Evolutionary conservation across 2,329 filamentous ascomycete species (phyloP).

Genomic region (Fusarium hostae): DNA sequence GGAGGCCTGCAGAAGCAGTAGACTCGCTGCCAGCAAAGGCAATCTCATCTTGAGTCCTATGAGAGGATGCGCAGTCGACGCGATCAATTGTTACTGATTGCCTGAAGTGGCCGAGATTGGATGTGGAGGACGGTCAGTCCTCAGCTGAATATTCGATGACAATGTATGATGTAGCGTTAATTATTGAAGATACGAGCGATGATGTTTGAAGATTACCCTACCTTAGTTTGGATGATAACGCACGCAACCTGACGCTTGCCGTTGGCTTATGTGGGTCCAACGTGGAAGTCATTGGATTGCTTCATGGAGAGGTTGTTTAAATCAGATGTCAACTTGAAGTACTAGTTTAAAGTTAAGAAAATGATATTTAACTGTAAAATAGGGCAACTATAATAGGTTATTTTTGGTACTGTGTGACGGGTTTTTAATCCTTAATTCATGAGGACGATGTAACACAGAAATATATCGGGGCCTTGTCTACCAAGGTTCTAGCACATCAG

Average conservation of each 20-base stretch:
- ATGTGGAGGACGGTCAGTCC: not conserved
- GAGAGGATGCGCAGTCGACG: constrained; percentile 4
- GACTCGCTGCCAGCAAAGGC: constrained; percentile 39
- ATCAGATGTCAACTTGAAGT: too few species aligned
- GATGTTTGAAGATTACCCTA: constrained; percentile 12
- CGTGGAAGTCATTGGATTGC: not conserved
- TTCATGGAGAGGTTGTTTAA: too few species aligned
- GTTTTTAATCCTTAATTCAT: too few species aligned
- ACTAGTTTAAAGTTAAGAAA: too few species aligned
- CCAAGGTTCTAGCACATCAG: not conserved
- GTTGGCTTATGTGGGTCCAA: constrained; percentile 12
- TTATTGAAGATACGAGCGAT: constrained; percentile 17
- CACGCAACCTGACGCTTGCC: constrained; percentile 6
- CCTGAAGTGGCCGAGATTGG: not conserved
- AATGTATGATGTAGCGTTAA: constrained; percentile 27
- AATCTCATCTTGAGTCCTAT: constrained; percentile 38
- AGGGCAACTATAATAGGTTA: too few species aligned
- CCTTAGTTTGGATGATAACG: not conserved
- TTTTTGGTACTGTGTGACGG: too few species aligned
- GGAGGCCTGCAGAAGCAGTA: constrained; percentile 45
- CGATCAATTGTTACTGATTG: constrained; percentile 1
- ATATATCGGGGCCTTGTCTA: not conserved
- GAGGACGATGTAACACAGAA: not conserved
- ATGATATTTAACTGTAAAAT: too few species aligned
- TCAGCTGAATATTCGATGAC: constrained; percentile 9